Evolutionary conservation across 2,329 filamentous ascomycete species (phyloP).

Genomic region (Clonostachys solani): DNA sequence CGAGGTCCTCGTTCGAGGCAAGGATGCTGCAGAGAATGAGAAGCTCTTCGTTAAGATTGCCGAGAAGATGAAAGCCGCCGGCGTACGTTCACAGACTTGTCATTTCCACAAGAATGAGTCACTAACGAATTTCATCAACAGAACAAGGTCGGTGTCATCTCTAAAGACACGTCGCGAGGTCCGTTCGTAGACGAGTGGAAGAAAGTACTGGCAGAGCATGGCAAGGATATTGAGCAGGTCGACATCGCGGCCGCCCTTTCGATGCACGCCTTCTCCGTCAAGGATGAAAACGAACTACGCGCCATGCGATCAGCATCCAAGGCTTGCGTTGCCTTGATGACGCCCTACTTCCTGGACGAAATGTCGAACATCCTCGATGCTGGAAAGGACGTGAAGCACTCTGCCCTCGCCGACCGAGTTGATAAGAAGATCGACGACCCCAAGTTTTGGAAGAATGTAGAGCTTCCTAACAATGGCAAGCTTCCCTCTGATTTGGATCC

Average conservation of each 20-base stretch:
- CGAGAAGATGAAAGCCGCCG: constrained; percentile 81
- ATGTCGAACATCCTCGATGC: constrained; percentile 96
- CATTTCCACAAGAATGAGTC: not conserved
- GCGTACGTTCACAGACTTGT: constrained; percentile 53
- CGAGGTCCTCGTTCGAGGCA: constrained; percentile 86
- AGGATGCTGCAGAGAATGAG: constrained; percentile 86
- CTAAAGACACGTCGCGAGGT: constrained; percentile 79
- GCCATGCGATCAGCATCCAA: constrained; percentile 92
- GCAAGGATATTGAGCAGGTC: constrained; percentile 83
- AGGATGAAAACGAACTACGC: constrained; percentile 91
- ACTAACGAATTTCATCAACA: constrained; percentile 21
- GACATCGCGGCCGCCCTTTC: constrained; percentile 84
- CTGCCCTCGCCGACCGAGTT: constrained; percentile 78
- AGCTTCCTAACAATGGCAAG: constrained; percentile 67
- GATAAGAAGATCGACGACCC: constrained; percentile 87
- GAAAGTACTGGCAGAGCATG: constrained; percentile 69
- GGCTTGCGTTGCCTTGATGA: constrained; percentile 91
- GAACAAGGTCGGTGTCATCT: constrained; percentile 86
- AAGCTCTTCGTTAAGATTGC: constrained; percentile 83
- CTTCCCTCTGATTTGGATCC: constrained; percentile 84
- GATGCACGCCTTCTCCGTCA: constrained; percentile 78
- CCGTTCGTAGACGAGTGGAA: constrained; percentile 98
- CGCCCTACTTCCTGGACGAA: constrained; percentile 94
- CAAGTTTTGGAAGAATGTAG: constrained; percentile 85
- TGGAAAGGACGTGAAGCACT: constrained; percentile 96